Percentiles rank a stretch among this genome's conserved stretches.
phyloP scores from a whole-genome alignment of 208 protist genomes.

The Trypanosoma platydactyli region DNA sequence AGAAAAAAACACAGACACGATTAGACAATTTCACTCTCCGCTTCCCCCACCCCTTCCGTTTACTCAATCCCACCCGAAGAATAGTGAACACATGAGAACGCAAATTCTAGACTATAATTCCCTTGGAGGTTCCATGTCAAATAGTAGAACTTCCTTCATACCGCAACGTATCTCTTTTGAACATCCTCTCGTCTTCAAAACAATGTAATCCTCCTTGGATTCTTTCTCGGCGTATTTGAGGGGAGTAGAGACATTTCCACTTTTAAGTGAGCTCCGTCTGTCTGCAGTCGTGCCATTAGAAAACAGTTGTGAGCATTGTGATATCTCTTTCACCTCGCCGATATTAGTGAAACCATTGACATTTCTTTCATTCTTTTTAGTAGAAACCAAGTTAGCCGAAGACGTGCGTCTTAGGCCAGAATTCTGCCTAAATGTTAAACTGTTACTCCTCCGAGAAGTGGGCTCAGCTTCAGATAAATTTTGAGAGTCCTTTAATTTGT shows the following conservation, averaged over 20 bases:
- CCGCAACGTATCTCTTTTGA: not conserved
- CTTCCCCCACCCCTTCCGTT: no score
- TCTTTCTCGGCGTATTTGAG: no score
- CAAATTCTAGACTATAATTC: not conserved
- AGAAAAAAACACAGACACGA: no score
- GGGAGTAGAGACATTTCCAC: not conserved
- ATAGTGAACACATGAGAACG: not conserved
- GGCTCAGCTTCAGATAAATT: not conserved
- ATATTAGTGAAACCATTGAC: not conserved
- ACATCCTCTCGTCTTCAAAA: not conserved
- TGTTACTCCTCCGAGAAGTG: not conserved
- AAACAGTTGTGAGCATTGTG: not conserved
- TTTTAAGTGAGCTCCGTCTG: not conserved
- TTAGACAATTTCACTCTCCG: no score
- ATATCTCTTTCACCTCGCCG: not conserved
- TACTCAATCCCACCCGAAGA: no score
- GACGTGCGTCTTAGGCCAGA: not conserved
- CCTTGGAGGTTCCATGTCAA: conserved; percentile 21
- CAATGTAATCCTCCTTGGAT: not conserved
- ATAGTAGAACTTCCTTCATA: conserved; percentile 18
- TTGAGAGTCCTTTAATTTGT: not conserved
- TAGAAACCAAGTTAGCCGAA: not conserved
- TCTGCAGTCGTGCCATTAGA: no score
- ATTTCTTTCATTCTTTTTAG: not conserved
- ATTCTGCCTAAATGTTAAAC: not conserved